A percentile compares a stretch with the other conserved stretches of the same genome.
Conservation (phyloP, 2,329 filamentous ascomycete species). For the Arthrobotrys musiformis region DNA sequence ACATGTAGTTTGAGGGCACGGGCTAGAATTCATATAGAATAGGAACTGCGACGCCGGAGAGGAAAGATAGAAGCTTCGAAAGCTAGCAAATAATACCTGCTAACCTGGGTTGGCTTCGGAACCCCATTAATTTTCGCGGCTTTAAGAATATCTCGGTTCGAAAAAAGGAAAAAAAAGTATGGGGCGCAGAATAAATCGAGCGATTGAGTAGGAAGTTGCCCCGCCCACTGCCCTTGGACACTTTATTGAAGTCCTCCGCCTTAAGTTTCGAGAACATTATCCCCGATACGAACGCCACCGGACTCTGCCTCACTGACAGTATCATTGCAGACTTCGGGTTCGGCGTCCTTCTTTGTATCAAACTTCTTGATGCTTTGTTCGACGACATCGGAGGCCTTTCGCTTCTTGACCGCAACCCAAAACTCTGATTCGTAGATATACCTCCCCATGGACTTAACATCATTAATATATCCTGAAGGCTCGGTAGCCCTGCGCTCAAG, state of each 20-base stretch:
- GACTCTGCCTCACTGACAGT: not conserved
- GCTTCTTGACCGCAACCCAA: constrained; percentile 84
- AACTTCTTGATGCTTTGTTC: constrained; percentile 24
- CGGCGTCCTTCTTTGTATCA: not conserved
- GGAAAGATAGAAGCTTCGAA: not conserved
- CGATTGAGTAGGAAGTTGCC: not conserved
- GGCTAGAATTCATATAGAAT: no score
- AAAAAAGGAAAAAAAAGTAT: not conserved
- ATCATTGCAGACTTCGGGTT: no score
- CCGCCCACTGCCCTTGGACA: not conserved
- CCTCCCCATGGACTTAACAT: constrained; percentile 84
- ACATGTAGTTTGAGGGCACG: no score
- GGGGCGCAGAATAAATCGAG: not conserved
- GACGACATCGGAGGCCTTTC: constrained; percentile 30
- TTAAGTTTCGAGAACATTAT: not conserved
- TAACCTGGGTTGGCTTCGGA: no score
- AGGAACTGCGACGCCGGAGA: no score
- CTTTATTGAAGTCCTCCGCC: not conserved
- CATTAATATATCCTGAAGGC: constrained; percentile 87
- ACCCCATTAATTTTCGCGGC: no score
- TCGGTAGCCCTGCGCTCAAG: constrained; percentile 71
- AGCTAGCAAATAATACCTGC: no score
- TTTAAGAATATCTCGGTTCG: not conserved
- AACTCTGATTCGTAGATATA: constrained; percentile 81
- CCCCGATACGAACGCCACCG: not conserved